These are phyloP conservation scores for Massariosphaeria phaeospora DNA, from an alignment of 495 filamentous ascomycete genomes.

Conservation along the genomic window DNA sequence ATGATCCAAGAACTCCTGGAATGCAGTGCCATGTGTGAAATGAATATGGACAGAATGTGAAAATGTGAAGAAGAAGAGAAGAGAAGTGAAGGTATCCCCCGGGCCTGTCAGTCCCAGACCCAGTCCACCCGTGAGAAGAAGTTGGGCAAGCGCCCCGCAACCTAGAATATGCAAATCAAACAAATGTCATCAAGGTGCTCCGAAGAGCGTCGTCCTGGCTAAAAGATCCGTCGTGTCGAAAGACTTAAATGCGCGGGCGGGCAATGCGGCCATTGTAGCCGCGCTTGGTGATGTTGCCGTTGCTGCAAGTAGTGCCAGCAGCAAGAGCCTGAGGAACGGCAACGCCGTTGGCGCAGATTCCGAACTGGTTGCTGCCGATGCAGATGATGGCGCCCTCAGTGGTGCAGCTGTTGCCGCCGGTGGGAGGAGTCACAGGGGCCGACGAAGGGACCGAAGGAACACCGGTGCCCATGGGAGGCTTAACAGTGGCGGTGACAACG, in stretches of 20 bases:
- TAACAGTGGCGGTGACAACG: slow-evolving; percentile 9
- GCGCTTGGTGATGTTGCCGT: slow-evolving; percentile 28
- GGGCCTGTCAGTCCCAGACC: too few species aligned
- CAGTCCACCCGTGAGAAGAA: too few species aligned
- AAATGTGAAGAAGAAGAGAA: too few species aligned
- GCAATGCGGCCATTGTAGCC: slow-evolving; percentile 16
- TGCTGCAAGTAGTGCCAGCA: slow-evolving; percentile 35
- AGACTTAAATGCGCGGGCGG: slow-evolving; percentile 4
- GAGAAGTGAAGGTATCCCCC: too few species aligned
- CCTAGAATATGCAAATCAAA: slow-evolving; percentile 6
- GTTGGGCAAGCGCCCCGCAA: not conserved
- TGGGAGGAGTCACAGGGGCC: slow-evolving; percentile 14
- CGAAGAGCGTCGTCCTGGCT: not conserved
- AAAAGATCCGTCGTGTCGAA: not conserved
- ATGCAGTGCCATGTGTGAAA: too few species aligned
- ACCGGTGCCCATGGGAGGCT: slow-evolving; percentile 3
- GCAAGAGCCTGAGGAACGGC: slow-evolving; percentile 35
- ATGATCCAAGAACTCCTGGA: too few species aligned
- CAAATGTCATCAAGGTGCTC: not conserved
- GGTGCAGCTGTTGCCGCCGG: slow-evolving; percentile 22
- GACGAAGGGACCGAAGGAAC: slow-evolving; percentile 16
- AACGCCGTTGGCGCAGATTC: slow-evolving; percentile 35
- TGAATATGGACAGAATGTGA: too few species aligned
- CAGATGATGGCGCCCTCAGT: slow-evolving; percentile 32
- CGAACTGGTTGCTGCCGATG: slow-evolving; percentile 33